These are phyloP conservation scores for Purshia tridentata DNA, from an alignment of 306 rosid genomes.

Conservation along the genomic window DNA sequence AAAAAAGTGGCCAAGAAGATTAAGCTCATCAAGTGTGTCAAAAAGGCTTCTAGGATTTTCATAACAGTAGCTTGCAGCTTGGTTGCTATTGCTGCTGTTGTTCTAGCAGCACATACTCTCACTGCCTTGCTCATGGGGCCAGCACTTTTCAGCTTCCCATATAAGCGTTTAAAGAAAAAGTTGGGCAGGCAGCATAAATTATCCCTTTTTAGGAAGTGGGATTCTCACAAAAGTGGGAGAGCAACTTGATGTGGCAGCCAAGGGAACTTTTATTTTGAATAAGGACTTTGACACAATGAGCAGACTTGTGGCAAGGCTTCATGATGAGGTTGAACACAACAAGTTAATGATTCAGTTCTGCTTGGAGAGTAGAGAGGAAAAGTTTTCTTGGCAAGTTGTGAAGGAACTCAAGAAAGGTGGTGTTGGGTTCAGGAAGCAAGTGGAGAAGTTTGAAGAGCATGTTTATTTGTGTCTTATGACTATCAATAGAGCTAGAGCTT, in stretches of 20 bases:
- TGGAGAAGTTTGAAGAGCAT: conserved; percentile 64
- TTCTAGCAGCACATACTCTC: conserved; percentile 39
- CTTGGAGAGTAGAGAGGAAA: conserved; percentile 45
- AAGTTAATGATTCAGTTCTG: conserved; percentile 43
- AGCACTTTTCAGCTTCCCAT: conserved; percentile 28
- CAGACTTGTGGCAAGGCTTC: conserved; percentile 44
- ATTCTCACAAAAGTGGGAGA: conserved; percentile 36
- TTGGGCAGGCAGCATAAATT: neutral
- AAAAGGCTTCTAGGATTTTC: conserved; percentile 34
- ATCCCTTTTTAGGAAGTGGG: conserved; percentile 15
- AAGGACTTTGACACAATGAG: conserved; percentile 59
- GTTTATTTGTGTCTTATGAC: conserved; percentile 51
- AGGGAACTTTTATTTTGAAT: conserved; percentile 54
- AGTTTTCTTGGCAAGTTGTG: conserved; percentile 36
- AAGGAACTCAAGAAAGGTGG: conserved; percentile 51
- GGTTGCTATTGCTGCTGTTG: conserved; percentile 22
- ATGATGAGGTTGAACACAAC: conserved; percentile 46
- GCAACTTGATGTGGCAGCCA: conserved; percentile 55
- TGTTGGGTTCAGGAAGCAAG: conserved; percentile 44
- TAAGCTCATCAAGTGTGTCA: conserved; percentile 31
- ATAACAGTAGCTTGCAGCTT: conserved; percentile 40
- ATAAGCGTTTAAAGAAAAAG: conserved; percentile 29
- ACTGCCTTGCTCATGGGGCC: conserved; percentile 38
- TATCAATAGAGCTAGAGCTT: conserved; percentile 47
- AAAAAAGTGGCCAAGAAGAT: conserved; percentile 44